A percentile compares a stretch with the other conserved stretches of the same genome.
Evolutionary conservation across 805 yeast genomes (phyloP).

Genomic region (Myxozyma geophila): DNA sequence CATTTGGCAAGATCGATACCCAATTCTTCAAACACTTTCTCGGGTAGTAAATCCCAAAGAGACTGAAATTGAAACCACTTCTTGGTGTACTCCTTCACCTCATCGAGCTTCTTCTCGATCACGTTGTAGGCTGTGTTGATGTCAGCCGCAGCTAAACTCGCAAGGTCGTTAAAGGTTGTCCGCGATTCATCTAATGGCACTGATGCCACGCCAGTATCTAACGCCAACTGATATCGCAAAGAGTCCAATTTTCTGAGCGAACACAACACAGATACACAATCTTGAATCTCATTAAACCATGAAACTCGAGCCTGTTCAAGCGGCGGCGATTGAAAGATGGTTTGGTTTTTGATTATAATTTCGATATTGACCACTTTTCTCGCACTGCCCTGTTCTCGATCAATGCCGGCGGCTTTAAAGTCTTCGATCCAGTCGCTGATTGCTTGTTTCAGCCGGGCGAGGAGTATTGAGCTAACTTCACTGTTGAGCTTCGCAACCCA

Average conservation of each 20-base stretch:
- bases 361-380: conserved; percentile 35
- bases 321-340: conserved; percentile 42
- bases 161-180: conserved; percentile 16
- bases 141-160: conserved; percentile 13
- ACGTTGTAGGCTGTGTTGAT: conserved; percentile 31
- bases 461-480: conserved; percentile 42
- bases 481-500: conserved; percentile 48
- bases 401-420: conserved; percentile 14
- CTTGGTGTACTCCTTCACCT: conserved; percentile 48
- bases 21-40: conserved; percentile 47
- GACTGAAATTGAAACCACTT: conserved; percentile 63
- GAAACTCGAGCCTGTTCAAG: conserved; percentile 36
- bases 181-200: background rate
- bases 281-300: conserved; percentile 36
- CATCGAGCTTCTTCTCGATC: conserved; percentile 45
- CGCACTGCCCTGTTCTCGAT: background rate
- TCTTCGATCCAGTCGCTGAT: conserved; percentile 39
- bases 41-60: conserved; percentile 61
- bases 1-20: conserved; percentile 51
- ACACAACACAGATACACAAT: conserved; percentile 31
- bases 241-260: conserved; percentile 31
- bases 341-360: conserved; percentile 41
- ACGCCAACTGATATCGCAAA: conserved; percentile 23
- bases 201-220: background rate
- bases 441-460: conserved; percentile 40